phyloP scores from a whole-genome alignment of 1,284 basidiomycete species.

The Ustilago curta region DNA sequence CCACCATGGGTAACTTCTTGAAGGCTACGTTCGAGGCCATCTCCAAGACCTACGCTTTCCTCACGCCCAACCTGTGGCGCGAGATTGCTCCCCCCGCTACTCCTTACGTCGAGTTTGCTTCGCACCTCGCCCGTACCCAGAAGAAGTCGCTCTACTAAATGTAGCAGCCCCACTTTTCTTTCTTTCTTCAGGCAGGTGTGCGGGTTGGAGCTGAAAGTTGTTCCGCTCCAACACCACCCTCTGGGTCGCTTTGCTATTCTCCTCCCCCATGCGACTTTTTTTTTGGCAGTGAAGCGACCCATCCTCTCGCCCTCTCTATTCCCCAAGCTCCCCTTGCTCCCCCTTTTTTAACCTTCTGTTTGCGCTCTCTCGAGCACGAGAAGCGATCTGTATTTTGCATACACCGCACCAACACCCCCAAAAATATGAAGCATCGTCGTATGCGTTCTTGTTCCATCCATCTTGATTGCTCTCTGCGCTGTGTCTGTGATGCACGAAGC shows the following conservation, averaged over 20 bases:
- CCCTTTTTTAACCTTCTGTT: slow-evolving; percentile 14
- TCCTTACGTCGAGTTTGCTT: slow-evolving; percentile 67
- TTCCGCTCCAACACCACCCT: background rate
- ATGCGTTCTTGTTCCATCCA: slow-evolving; percentile 35
- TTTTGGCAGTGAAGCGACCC: slow-evolving; percentile 12
- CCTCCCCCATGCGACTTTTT: slow-evolving; percentile 8
- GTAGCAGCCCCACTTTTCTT: slow-evolving; percentile 3
- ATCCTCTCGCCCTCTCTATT: slow-evolving; percentile 47
- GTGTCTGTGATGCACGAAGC: no score
- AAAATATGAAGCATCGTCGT: slow-evolving; percentile 44
- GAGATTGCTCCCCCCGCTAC: slow-evolving; percentile 84
- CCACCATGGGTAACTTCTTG: slow-evolving; percentile 99
- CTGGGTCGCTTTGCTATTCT: slow-evolving; percentile 17
- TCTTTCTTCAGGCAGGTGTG: background rate
- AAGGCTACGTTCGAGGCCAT: slow-evolving; percentile 98
- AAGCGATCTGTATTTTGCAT: slow-evolving; percentile 41
- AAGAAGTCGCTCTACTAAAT: slow-evolving; percentile 63
- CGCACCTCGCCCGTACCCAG: slow-evolving; percentile 64
- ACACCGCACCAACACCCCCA: slow-evolving; percentile 27
- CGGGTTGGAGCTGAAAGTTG: slow-evolving; percentile 1
- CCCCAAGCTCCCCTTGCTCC: slow-evolving; percentile 38
- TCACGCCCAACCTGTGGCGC: slow-evolving; percentile 94
- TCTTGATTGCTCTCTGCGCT: no score
- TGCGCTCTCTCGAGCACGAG: slow-evolving; percentile 1
- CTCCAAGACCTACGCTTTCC: slow-evolving; percentile 96